Base-by-base conservation (phyloP, 768 basidiomycete species). In the Termitomyces sp. region DNA sequence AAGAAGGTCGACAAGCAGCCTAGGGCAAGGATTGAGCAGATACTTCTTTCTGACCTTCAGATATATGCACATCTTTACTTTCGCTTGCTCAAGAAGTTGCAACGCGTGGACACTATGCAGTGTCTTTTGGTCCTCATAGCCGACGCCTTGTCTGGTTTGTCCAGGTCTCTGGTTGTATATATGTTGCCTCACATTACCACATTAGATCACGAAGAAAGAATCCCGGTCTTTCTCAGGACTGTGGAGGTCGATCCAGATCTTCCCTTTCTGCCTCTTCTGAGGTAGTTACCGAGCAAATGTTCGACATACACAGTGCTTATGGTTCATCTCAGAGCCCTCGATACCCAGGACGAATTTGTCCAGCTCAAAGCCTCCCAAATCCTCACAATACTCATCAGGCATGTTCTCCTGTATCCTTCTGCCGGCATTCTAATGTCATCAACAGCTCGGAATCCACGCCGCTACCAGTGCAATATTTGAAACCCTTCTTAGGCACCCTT, bases 281-380 rank as follows among this genome's bases (percentile, higher is more conserved):
- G 86, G 93, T 90, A 65, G 48, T 68, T 35, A 23, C 16, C 23
- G 19, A n/a, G 10, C 51, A 37, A 37, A 17, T 46, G 10, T 34
- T 5, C 34, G 37, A 52, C 37, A 37, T 14, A 17, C n/a, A 53
- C 44, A 35, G 34, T 58, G 40, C 59, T 70, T 23, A 66, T 27
- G 46, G 25, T 23, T 55, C 32, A 27, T 37, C 53, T 27, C 61
- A 96, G 92, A 63, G 84, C 86, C 34, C 74, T 97, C 46, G 88
- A 91, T 39, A 83, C 88, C 12, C 87, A 86, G 62, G 97, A 98
- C 68, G 95, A 98, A 67, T 98, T 97, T 62, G 86, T 92, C n/a
- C 92, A 95, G 65, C 78, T 98, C 56, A 97, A 95, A 67, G 79
- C 89, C 11, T 80, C 89, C 0, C 90, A 96, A 66, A 89, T 98